phyloP scores from a whole-genome alignment of 257 asterid genomes.

The Jacaranda copaia region DNA sequence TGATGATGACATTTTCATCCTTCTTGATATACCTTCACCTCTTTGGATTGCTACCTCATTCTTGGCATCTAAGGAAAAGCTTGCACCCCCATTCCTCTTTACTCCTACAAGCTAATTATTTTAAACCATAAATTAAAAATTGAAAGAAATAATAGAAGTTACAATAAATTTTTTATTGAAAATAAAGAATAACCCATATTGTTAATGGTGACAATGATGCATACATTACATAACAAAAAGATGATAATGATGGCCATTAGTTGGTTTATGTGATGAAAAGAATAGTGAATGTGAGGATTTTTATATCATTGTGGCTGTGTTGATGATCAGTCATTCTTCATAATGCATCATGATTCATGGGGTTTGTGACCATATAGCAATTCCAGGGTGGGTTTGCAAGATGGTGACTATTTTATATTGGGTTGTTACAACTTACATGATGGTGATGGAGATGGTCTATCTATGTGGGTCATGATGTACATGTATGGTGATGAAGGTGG shows the following conservation, averaged over 20 bases:
- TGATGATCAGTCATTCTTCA: neutral
- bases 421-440: slow-evolving; percentile 31
- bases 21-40: slow-evolving; percentile 68
- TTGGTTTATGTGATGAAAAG: slow-evolving; percentile 35
- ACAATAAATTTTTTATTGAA: too few species aligned
- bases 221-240: slow-evolving; percentile 15
- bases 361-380: neutral
- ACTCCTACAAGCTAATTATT: slow-evolving; percentile 71
- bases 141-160: neutral
- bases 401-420: slow-evolving; percentile 5
- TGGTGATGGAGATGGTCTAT: slow-evolving; percentile 33
- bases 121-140: neutral
- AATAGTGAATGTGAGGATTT: slow-evolving; percentile 29
- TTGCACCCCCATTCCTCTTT: slow-evolving; percentile 76
- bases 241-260: slow-evolving; percentile 30
- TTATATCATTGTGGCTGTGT: slow-evolving; percentile 14
- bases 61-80: slow-evolving; percentile 59
- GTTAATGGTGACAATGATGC: slow-evolving; percentile 10
- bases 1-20: slow-evolving; percentile 40
- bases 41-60: slow-evolving; percentile 56
- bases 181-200: neutral
- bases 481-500: neutral
- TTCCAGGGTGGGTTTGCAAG: neutral
- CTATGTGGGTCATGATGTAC: neutral
- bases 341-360: neutral